A percentile compares a stretch with the other conserved stretches of the same genome.
These are phyloP conservation scores for Calonectria naviculata DNA, from an alignment of 2,329 filamentous ascomycete genomes.

Conservation along the genomic window DNA sequence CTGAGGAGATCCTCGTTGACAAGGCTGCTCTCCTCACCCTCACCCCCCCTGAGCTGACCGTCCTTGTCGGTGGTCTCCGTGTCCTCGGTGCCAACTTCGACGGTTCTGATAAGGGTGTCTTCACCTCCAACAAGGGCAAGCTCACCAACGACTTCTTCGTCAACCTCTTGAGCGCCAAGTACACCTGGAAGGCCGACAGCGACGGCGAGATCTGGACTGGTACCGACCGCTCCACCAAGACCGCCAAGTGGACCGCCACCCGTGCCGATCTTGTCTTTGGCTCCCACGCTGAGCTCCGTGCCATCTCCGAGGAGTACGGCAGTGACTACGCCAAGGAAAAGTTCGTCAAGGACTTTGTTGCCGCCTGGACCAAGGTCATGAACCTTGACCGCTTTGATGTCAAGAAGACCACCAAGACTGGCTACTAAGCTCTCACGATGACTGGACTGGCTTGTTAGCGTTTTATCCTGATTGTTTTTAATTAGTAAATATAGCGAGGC, in stretches of 20 bases:
- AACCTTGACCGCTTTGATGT: conserved; percentile 77
- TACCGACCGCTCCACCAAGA: background rate
- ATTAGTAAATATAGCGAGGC: background rate
- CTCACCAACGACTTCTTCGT: conserved; percentile 87
- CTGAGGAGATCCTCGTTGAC: conserved; percentile 79
- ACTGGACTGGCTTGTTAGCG: background rate
- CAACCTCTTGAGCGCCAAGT: conserved; percentile 75
- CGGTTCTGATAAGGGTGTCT: conserved; percentile 73
- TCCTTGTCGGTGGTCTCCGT: conserved; percentile 78
- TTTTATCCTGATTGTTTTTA: background rate
- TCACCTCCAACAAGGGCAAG: conserved; percentile 74
- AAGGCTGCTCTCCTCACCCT: conserved; percentile 77
- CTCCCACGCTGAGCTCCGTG: conserved; percentile 79
- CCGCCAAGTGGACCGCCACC: conserved; percentile 56
- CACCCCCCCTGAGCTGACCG: conserved; percentile 76
- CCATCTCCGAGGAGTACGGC: conserved; percentile 77
- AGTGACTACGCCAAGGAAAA: conserved; percentile 68
- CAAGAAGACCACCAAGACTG: background rate
- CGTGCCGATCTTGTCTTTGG: conserved; percentile 78
- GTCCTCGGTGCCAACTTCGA: conserved; percentile 78
- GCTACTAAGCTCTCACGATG: background rate
- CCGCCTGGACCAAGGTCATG: conserved; percentile 80
- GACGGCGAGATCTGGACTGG: conserved; percentile 64
- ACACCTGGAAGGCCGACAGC: conserved; percentile 65
- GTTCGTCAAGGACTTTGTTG: conserved; percentile 78